phyloP scores from a whole-genome alignment of 768 basidiomycete genomes.

The Cystofilobasidium capitatum region DNA sequence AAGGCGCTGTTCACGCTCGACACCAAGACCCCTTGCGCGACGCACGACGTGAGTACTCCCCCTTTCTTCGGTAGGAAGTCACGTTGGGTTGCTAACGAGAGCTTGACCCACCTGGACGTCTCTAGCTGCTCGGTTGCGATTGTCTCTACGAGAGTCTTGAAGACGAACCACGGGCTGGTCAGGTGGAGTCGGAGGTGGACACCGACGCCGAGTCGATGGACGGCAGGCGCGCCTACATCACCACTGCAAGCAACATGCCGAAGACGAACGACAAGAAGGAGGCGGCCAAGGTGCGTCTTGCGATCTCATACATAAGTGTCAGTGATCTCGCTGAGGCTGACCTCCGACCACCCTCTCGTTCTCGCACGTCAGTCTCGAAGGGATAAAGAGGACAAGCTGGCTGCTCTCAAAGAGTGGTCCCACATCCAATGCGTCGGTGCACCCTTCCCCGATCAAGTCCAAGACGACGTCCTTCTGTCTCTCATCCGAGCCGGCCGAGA shows the following conservation, averaged over 20 bases:
- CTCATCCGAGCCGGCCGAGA: neutral
- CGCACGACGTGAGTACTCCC: conserved; percentile 18
- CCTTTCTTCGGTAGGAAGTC: neutral
- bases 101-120: neutral
- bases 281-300: conserved; percentile 1
- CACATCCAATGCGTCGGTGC: conserved; percentile 65
- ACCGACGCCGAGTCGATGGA: neutral
- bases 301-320: neutral
- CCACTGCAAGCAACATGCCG: neutral
- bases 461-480: conserved; percentile 13
- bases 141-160: conserved; percentile 16
- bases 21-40: conserved; percentile 14
- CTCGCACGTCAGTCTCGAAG: neutral
- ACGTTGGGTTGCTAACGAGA: neutral
- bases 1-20: conserved; percentile 16
- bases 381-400: conserved; percentile 54
- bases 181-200: neutral
- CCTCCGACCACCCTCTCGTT: neutral
- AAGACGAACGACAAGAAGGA: neutral
- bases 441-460: neutral
- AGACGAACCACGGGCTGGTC: neutral
- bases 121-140: conserved; percentile 19
- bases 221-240: conserved; percentile 11
- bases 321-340: neutral
- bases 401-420: conserved; percentile 65